phyloP scores from a whole-genome alignment of 805 yeast species.

The Kazachstania taianensis region DNA sequence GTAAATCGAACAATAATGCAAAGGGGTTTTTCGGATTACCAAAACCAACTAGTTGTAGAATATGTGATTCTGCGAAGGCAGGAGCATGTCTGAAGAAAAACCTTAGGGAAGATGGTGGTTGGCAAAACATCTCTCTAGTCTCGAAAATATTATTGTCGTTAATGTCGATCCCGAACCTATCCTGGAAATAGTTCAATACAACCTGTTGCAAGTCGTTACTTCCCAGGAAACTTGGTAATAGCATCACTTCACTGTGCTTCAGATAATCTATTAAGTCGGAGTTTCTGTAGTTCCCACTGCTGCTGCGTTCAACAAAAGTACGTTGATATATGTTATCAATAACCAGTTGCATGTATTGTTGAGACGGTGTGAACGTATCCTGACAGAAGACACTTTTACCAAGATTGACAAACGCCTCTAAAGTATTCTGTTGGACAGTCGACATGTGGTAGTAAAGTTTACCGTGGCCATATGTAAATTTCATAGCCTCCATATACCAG shows the following conservation, averaged over 20 bases:
- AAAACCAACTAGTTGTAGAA: conserved; percentile 65
- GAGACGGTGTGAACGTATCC: conserved; percentile 78
- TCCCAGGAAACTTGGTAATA: conserved; percentile 48
- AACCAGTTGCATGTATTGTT: conserved; percentile 64
- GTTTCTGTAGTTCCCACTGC: conserved; percentile 20
- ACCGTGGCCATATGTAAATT: conserved; percentile 72
- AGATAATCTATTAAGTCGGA: conserved; percentile 28
- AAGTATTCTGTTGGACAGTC: conserved; percentile 60
- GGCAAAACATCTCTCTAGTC: conserved; percentile 32
- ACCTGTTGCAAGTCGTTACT: conserved; percentile 47
- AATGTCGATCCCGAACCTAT: conserved; percentile 54
- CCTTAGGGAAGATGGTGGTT: conserved; percentile 32
- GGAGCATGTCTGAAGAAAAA: conserved; percentile 74
- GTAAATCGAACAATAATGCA: conserved; percentile 61
- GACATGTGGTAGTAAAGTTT: conserved; percentile 81
- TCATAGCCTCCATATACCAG: conserved; percentile 72
- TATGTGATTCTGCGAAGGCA: conserved; percentile 65
- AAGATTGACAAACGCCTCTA: conserved; percentile 69
- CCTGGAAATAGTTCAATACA: conserved; percentile 53
- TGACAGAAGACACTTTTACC: conserved; percentile 73
- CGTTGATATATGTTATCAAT: conserved; percentile 64
- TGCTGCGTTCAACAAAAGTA: conserved; percentile 33
- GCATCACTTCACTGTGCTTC: conserved; percentile 55
- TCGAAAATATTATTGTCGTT: conserved; percentile 55
- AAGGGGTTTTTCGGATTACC: conserved; percentile 70